phyloP scores from a whole-genome alignment of 2,329 filamentous ascomycete species.

The Pestalotiopsis sp. region DNA sequence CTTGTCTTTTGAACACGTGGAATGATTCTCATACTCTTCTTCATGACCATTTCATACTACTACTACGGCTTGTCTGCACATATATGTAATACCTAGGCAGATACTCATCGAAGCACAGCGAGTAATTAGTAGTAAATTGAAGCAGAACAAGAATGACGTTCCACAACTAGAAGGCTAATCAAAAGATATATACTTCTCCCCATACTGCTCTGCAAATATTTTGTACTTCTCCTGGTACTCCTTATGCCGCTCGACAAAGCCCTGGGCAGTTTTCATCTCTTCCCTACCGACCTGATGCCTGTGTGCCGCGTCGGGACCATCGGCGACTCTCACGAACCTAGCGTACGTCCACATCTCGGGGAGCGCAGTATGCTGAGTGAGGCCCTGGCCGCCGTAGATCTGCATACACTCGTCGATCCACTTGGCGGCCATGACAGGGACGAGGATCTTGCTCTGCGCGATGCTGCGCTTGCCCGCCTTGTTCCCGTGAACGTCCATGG shows the following conservation, averaged over 20 bases:
- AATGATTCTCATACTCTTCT: no score
- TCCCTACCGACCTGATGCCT: conserved; percentile 40
- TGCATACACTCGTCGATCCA: conserved; percentile 44
- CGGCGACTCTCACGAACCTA: conserved; percentile 39
- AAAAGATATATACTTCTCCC: conserved; percentile 15
- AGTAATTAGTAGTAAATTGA: no score
- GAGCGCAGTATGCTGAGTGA: conserved; percentile 41
- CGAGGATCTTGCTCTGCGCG: conserved; percentile 41
- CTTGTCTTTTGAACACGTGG: no score
- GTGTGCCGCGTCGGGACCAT: conserved; percentile 41
- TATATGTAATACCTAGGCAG: no score
- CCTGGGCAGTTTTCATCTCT: conserved; percentile 39
- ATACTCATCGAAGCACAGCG: no score
- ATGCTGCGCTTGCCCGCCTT: conserved; percentile 35
- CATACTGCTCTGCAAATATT: conserved; percentile 34
- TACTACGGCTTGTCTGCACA: no score
- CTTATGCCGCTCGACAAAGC: conserved; percentile 32
- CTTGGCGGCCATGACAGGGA: conserved; percentile 37
- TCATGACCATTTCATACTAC: no score
- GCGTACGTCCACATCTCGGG: conserved; percentile 44
- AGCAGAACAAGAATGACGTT: not conserved
- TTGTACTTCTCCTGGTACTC: conserved; percentile 33
- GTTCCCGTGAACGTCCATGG: conserved; percentile 39
- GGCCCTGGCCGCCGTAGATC: conserved; percentile 39
- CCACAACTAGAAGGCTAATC: not conserved